Evolutionary conservation across 192 early-diverging fungal species (phyloP).

Genomic region (Chytriomyces hyalinus): DNA sequence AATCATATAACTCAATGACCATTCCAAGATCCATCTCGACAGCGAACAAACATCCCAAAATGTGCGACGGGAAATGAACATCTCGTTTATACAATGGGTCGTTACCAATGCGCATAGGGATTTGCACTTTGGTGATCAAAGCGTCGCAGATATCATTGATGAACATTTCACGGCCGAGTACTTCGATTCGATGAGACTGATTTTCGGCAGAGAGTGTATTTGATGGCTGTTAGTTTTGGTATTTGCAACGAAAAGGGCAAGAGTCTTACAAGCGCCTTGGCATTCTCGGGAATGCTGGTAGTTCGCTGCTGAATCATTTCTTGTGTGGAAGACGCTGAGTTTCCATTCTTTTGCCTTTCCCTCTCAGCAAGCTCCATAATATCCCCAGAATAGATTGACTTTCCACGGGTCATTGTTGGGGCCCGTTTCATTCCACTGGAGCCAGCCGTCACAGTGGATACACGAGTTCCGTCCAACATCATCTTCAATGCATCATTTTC

Average conservation of each 20-base stretch:
- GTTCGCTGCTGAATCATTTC: background rate
- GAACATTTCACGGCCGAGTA: slow-evolving; percentile 42
- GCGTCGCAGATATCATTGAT: slow-evolving; percentile 76
- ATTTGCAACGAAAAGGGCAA: background rate
- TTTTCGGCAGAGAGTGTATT: background rate
- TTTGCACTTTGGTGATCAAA: slow-evolving; percentile 76
- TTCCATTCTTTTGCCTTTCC: slow-evolving; percentile 52
- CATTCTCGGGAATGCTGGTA: background rate
- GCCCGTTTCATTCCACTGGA: background rate
- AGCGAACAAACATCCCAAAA: slow-evolving; percentile 9
- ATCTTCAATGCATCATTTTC: slow-evolving; percentile 17
- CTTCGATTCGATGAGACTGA: slow-evolving; percentile 21
- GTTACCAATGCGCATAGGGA: slow-evolving; percentile 73
- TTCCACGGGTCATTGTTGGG: slow-evolving; percentile 3
- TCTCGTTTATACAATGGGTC: slow-evolving; percentile 34
- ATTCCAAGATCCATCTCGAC: slow-evolving; percentile 26
- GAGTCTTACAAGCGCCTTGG: slow-evolving; percentile 3
- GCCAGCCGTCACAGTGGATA: background rate
- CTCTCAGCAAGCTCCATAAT: slow-evolving; percentile 36
- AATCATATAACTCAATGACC: slow-evolving; percentile 23
- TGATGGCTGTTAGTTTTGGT: background rate
- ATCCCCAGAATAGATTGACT: slow-evolving; percentile 28
- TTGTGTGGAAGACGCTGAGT: slow-evolving; percentile 10
- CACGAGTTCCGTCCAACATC: background rate
- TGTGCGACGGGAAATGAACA: background rate